These are phyloP conservation scores for Curvularia sp. DNA, from an alignment of 2,329 filamentous ascomycete species.

Conservation along the genomic window DNA sequence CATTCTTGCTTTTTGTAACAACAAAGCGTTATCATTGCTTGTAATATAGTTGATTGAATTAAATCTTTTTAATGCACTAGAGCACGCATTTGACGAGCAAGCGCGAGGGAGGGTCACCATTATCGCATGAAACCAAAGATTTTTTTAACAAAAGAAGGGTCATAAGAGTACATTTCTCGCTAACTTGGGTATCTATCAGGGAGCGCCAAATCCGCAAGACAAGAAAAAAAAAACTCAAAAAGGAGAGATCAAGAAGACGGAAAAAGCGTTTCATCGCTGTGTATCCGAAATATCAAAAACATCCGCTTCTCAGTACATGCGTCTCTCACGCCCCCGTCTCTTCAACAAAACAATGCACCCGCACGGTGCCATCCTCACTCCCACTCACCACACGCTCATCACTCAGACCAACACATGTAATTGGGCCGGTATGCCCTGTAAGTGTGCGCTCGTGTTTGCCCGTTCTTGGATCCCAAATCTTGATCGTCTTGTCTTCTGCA, in stretches of 20 bases:
- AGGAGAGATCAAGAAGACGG: too few species aligned
- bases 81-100: too few species aligned
- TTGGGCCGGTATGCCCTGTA: slow-evolving; percentile 86
- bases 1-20: too few species aligned
- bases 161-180: neutral
- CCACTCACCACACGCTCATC: slow-evolving; percentile 90
- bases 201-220: neutral
- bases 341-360: slow-evolving; percentile 60
- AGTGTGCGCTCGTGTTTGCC: slow-evolving; percentile 93
- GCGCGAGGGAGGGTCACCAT: too few species aligned
- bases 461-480: slow-evolving; percentile 91
- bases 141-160: too few species aligned
- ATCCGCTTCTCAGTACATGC: too few species aligned
- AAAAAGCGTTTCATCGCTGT: neutral
- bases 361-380: slow-evolving; percentile 90
- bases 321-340: neutral
- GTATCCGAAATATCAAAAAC: too few species aligned
- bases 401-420: slow-evolving; percentile 90
- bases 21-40: too few species aligned
- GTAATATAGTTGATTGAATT: too few species aligned
- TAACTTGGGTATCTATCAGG: slow-evolving; percentile 4
- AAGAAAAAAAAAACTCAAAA: neutral
- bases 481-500: slow-evolving; percentile 92
- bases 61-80: too few species aligned
- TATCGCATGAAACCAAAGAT: too few species aligned